Evolutionary conservation across 2,329 filamentous ascomycete genomes (phyloP).

Genomic region (Chaetomiaceae sp.): DNA sequence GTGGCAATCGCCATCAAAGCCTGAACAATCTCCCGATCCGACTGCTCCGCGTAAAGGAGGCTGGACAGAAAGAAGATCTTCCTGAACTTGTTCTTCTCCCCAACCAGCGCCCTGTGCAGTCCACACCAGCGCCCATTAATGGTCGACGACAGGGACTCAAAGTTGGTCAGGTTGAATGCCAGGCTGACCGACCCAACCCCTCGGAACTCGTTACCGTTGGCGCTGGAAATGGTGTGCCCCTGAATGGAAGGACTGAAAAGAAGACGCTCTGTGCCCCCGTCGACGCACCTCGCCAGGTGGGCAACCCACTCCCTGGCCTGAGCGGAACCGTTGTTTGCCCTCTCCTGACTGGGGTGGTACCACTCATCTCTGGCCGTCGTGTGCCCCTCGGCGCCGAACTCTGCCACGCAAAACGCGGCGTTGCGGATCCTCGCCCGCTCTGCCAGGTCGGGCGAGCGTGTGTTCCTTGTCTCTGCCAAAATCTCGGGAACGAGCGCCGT

Average conservation of each 20-base stretch:
- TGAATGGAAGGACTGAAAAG: background rate
- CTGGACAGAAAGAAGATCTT: too few relatives aligned
- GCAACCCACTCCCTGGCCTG: background rate
- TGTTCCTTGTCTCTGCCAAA: background rate
- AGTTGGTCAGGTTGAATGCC: background rate
- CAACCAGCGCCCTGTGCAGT: background rate
- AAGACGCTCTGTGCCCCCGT: background rate
- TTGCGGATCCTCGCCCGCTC: background rate
- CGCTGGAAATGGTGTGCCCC: background rate
- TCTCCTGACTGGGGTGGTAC: background rate
- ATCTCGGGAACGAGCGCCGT: background rate
- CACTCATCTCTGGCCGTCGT: background rate
- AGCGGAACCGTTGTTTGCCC: background rate
- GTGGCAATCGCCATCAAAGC: too few relatives aligned
- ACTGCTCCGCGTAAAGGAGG: too few relatives aligned
- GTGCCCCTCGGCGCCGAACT: background rate
- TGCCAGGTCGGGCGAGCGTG: background rate
- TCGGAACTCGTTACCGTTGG: background rate
- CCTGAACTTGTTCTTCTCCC: too few relatives aligned
- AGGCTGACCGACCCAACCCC: background rate
- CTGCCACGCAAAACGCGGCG: background rate
- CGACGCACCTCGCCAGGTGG: background rate
- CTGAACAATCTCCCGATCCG: too few relatives aligned
- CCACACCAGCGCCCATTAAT: background rate
- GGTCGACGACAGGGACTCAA: background rate